phyloP scores from a whole-genome alignment of 2,329 filamentous ascomycete genomes.

The Cucurbitaria berberidis region DNA sequence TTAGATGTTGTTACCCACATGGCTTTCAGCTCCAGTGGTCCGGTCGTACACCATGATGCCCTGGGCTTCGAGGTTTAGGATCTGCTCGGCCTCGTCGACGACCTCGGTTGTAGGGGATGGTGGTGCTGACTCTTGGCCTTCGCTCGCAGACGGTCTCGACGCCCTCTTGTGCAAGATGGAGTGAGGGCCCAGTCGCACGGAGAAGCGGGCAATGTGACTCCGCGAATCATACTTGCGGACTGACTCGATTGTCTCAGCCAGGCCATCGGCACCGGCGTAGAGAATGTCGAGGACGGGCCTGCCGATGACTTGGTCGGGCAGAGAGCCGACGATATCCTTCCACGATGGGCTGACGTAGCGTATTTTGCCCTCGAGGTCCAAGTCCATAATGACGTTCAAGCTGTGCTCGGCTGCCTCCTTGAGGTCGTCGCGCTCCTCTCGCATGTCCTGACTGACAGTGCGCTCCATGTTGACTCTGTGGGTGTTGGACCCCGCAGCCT shows the following conservation, averaged over 20 bases:
- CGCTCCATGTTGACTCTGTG: conserved; percentile 59
- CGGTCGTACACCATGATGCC: conserved; percentile 98
- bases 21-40: conserved; percentile 82
- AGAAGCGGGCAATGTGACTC: conserved; percentile 72
- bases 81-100: conserved; percentile 53
- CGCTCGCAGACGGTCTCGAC: conserved; percentile 28
- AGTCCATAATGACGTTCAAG: conserved; percentile 92
- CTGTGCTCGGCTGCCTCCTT: conserved; percentile 96
- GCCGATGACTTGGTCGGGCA: conserved; percentile 74
- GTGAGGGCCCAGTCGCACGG: conserved; percentile 44
- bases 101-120: conserved; percentile 40
- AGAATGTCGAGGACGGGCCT: conserved; percentile 81
- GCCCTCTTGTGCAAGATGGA: conserved; percentile 44
- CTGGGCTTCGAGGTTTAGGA: conserved; percentile 88
- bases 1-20: conserved; percentile 67
- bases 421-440: conserved; percentile 90
- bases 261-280: conserved; percentile 78
- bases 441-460: conserved; percentile 84
- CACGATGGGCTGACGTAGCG: conserved; percentile 98
- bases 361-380: conserved; percentile 87
- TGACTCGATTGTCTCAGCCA: conserved; percentile 81
- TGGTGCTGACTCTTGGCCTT: conserved; percentile 36
- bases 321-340: conserved; percentile 87
- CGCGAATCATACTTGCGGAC: conserved; percentile 89
- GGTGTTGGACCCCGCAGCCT: conserved; percentile 38